Conservation (phyloP, 116 monocot species). For the Phalaenopsis hybrid region DNA sequence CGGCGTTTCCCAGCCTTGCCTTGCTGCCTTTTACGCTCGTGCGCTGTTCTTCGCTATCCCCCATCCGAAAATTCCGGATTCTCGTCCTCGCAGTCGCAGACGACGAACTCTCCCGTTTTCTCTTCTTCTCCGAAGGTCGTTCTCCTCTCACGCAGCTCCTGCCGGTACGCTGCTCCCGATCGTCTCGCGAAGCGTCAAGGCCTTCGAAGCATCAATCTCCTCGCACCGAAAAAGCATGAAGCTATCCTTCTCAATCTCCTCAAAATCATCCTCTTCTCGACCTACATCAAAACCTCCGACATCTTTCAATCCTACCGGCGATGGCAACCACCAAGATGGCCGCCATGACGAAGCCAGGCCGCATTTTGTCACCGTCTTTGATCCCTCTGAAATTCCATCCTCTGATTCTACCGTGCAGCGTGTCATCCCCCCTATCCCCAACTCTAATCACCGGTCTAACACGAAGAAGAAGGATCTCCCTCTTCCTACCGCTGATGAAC, state of each 20-base stretch:
- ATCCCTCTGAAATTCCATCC: constrained; percentile 34
- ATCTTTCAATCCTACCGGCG: constrained; percentile 1
- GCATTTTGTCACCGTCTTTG: constrained; percentile 28
- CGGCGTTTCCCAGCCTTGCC: too few species aligned
- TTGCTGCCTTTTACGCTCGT: too few species aligned
- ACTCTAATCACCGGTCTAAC: constrained; percentile 35
- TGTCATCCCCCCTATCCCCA: constrained; percentile 58
- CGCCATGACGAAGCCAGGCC: background rate
- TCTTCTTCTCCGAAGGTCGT: too few species aligned
- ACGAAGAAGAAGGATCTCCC: constrained; percentile 46
- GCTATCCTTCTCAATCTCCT: constrained; percentile 22
- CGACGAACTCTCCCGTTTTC: too few species aligned
- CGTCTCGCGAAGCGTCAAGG: background rate
- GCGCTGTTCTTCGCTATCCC: too few species aligned
- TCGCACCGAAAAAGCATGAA: background rate
- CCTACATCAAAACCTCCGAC: constrained; percentile 5
- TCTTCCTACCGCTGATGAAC: constrained; percentile 30
- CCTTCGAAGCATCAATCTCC: background rate
- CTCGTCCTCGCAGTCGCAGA: too few species aligned
- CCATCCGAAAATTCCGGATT: too few species aligned
- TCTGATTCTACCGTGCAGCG: constrained; percentile 11
- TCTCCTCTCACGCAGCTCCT: background rate
- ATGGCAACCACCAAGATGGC: background rate
- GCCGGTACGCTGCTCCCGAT: background rate
- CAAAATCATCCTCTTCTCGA: constrained; percentile 12